Evolutionary conservation across 495 filamentous ascomycete species (phyloP).

Genomic region (Daldinia decipiens): DNA sequence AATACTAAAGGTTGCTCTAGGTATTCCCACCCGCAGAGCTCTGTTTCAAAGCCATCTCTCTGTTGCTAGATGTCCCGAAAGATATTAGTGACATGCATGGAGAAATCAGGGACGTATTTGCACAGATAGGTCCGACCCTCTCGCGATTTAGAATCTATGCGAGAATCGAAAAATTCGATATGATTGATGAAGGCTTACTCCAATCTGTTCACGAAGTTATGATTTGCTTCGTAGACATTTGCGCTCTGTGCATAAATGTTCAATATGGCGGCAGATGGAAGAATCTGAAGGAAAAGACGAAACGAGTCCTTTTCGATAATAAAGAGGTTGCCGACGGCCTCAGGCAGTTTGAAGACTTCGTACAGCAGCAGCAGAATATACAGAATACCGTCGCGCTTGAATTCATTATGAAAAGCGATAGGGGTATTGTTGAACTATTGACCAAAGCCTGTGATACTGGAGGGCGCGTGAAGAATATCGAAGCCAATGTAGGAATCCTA

Average conservation of each 20-base stretch:
- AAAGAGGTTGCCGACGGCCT: neutral
- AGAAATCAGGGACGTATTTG: conserved; percentile 43
- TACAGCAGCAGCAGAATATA: neutral
- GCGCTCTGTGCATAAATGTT: conserved; percentile 42
- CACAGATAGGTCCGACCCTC: conserved; percentile 37
- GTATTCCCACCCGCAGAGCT: conserved; percentile 36
- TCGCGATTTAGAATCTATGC: conserved; percentile 45
- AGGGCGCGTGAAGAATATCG: neutral
- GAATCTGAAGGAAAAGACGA: conserved; percentile 33
- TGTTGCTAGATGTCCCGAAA: conserved; percentile 44
- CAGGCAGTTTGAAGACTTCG: neutral
- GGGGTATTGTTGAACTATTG: neutral
- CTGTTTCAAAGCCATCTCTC: conserved; percentile 45
- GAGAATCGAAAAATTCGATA: conserved; percentile 39
- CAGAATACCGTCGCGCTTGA: conserved; percentile 1
- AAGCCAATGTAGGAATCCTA: neutral
- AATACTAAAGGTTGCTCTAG: neutral
- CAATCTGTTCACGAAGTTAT: conserved; percentile 41
- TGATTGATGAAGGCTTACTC: conserved; percentile 36
- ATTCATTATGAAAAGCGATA: neutral
- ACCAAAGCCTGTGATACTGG: neutral
- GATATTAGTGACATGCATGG: conserved; percentile 41
- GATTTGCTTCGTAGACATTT: conserved; percentile 45
- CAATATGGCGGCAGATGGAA: conserved; percentile 33
- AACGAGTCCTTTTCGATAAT: conserved; percentile 23